These are phyloP conservation scores for Sambucus nigra DNA, from an alignment of 129 eudicot genomes.

Conservation along the genomic window DNA sequence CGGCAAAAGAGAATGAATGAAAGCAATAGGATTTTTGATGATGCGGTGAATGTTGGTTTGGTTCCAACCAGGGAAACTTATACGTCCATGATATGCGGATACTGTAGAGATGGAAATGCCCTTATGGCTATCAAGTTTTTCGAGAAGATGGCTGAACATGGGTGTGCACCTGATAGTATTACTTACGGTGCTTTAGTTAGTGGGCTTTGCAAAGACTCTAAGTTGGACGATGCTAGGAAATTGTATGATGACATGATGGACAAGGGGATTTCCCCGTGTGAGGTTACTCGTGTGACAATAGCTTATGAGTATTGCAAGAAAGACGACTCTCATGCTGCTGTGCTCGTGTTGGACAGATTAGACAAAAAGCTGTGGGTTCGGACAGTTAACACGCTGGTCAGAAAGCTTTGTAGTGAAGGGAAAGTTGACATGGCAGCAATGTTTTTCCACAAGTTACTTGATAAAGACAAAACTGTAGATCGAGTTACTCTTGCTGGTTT, in stretches of 20 bases:
- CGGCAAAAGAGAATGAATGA: slow-evolving; percentile 47
- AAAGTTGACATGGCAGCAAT: slow-evolving; percentile 60
- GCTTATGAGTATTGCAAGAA: slow-evolving; percentile 78
- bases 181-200: slow-evolving; percentile 83
- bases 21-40: slow-evolving; percentile 51
- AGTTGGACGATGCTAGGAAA: slow-evolving; percentile 45
- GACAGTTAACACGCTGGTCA: slow-evolving; percentile 53
- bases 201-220: slow-evolving; percentile 73
- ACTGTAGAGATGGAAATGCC: slow-evolving; percentile 43
- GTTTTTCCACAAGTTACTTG: slow-evolving; percentile 49
- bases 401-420: slow-evolving; percentile 81
- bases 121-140: slow-evolving; percentile 40
- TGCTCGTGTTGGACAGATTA: slow-evolving; percentile 51
- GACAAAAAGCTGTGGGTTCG: slow-evolving; percentile 75
- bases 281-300: slow-evolving; percentile 79
- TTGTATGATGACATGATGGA: slow-evolving; percentile 68
- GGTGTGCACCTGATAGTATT: slow-evolving; percentile 76
- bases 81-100: slow-evolving; percentile 86
- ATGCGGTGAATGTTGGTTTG: slow-evolving; percentile 47
- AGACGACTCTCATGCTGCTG: slow-evolving; percentile 36
- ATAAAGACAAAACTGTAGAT: slow-evolving; percentile 48
- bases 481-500: slow-evolving; percentile 69
- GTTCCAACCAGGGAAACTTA: slow-evolving; percentile 70
- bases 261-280: slow-evolving; percentile 64
- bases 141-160: slow-evolving; percentile 49